phyloP scores from a whole-genome alignment of 352 stramenopile genomes.

The Blastocystis hominis region DNA sequence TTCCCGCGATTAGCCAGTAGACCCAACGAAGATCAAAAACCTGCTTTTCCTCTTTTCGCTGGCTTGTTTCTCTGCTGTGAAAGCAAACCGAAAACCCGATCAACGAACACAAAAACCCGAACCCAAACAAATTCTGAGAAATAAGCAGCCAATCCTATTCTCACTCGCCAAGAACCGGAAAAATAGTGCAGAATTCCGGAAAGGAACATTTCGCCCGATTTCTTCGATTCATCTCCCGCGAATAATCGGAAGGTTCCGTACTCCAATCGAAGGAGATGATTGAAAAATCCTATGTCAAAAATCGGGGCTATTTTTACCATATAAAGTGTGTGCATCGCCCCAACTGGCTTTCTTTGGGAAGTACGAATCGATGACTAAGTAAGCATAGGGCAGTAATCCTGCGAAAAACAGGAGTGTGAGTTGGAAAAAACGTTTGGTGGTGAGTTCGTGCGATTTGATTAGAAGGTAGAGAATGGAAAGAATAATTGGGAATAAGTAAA shows the following conservation, averaged over 20 bases:
- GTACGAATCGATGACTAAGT: conserved; percentile 20
- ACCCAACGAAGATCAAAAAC: conserved; percentile 6
- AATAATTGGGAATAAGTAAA: conserved; percentile 55
- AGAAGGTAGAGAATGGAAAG: neutral
- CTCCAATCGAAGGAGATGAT: conserved; percentile 22
- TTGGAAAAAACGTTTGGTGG: neutral
- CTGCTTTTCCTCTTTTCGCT: conserved; percentile 54
- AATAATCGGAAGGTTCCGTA: conserved; percentile 56
- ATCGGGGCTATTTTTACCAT: neutral
- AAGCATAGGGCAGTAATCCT: neutral
- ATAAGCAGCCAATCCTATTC: neutral
- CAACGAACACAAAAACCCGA: neutral
- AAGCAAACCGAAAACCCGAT: neutral
- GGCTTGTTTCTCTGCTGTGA: neutral
- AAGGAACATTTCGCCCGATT: conserved; percentile 37
- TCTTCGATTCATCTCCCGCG: neutral
- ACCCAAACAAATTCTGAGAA: neutral
- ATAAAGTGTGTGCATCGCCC: neutral
- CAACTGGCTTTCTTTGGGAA: conserved; percentile 21
- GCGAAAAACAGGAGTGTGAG: neutral
- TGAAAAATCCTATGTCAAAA: conserved; percentile 5
- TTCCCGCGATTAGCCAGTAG: neutral
- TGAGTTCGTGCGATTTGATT: neutral
- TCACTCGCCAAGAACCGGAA: neutral
- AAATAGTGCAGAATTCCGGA: neutral